Conservation (phyloP, 1,284 basidiomycete species). For the Acaromyces ingoldii region DNA sequence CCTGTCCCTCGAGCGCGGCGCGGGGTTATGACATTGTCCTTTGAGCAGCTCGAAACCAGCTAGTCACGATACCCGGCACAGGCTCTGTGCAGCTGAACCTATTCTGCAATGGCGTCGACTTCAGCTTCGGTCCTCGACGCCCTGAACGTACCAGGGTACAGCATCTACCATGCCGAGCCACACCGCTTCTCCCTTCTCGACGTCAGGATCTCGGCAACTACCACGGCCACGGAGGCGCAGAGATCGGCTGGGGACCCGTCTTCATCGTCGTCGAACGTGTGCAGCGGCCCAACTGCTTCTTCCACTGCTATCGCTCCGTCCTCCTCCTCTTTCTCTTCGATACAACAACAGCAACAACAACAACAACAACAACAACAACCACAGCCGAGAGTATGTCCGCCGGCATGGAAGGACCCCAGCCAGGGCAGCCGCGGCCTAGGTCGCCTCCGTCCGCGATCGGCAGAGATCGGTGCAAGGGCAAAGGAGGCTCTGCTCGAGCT, state of each 20-base stretch:
- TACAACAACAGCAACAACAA: no score
- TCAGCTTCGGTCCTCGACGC: neutral
- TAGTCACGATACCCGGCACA: no score
- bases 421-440: neutral
- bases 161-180: constrained; percentile 2
- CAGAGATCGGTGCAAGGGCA: neutral
- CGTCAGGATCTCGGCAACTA: neutral
- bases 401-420: neutral
- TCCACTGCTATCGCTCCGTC: neutral
- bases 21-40: no score
- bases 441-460: neutral
- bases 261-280: neutral
- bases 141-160: neutral
- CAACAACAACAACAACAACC: no score
- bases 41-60: no score
- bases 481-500: constrained; percentile 2
- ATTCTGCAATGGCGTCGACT: no score
- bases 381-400: neutral
- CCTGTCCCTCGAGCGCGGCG: no score
- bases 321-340: no score
- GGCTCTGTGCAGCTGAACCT: no score
- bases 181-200: neutral
- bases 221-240: neutral
- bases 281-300: neutral
- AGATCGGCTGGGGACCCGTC: neutral